Evolutionary conservation across 495 filamentous ascomycete genomes (phyloP), one percentile per base, ranked within the genome.

Genomic region (Talaromyces trachyspermus): DNA sequence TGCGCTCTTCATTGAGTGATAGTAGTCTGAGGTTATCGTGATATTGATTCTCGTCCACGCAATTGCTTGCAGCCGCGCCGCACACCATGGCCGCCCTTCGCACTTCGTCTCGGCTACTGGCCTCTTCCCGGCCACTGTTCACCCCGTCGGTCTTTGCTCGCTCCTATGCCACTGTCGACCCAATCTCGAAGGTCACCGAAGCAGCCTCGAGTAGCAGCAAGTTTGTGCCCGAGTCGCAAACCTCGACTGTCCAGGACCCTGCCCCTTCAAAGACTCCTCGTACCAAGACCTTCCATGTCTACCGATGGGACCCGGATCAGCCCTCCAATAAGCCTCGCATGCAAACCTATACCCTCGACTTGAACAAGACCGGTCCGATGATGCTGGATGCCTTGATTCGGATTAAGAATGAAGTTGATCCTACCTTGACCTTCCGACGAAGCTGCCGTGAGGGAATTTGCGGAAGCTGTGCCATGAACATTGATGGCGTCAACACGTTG

Each of bases 311-410:
- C 63, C 92, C 92, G 32, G 92, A 97, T 63, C 71, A 78, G 50
- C 92, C 92, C 23, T 77, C 78, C 61, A 78, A 84, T 71, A 98
- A 98, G 80, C 91, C 92, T 30, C 77, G 72, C 64, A 95, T 98
- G 91, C 88, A 96, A 76, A 78, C 73, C 51, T 98, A 96, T 70
- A 83, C 86, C 15, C 71, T 98, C 52, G 92, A 98, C 59, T 71
- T 98, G 52, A 96, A 96, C 73, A 95, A 95, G 83, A 98, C 92
- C 38, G 92, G 92, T 6, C 92, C 92, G 53, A 98, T 98, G 92
- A 79, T 97, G 64, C 73, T 98, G 54, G 92, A 98, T 66, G 92
- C 92, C 42, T 71, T 98, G 56, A 94, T 98, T 62, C 74, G 91
- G 53, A 92, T 98, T 73, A 98, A 98, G 88, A 98, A 98, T 70